Evolutionary conservation across 495 filamentous ascomycete species (phyloP).

Genomic region (Cercophora scortea): DNA sequence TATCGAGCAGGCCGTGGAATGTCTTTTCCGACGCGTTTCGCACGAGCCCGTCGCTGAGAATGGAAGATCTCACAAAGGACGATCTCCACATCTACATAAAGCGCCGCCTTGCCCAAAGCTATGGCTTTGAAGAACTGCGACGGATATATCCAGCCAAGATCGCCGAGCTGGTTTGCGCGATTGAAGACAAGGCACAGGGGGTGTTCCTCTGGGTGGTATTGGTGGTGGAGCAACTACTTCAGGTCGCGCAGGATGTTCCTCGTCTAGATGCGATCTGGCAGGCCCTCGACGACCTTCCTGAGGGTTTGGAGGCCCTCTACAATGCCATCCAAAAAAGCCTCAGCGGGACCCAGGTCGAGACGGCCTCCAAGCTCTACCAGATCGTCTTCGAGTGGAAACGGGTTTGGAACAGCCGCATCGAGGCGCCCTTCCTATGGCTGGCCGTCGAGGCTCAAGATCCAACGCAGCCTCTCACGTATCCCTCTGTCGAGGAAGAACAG

Average conservation of each 20-base stretch:
- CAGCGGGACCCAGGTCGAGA: background rate
- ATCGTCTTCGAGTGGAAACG: background rate
- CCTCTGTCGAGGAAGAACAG: background rate
- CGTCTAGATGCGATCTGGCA: background rate
- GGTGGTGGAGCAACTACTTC: background rate
- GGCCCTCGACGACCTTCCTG: background rate
- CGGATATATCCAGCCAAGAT: background rate
- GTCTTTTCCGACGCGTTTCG: constrained; percentile 3
- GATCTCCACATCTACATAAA: background rate
- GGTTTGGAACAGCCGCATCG: background rate
- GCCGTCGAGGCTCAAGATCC: background rate
- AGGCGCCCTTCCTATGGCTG: background rate
- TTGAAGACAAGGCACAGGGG: background rate
- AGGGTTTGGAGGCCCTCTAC: background rate
- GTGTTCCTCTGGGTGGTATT: constrained; percentile 8
- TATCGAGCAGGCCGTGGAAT: constrained; percentile 4
- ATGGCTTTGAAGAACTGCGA: background rate
- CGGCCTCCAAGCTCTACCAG: background rate
- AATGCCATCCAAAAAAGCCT: background rate
- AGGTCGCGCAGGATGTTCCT: background rate
- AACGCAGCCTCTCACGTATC: background rate
- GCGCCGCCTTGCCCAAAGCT: background rate
- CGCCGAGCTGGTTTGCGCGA: background rate
- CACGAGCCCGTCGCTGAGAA: background rate
- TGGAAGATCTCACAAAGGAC: constrained; percentile 2